A percentile compares a stretch with the other conserved stretches of the same genome.
phyloP scores from a whole-genome alignment of 1,139 yeast genomes.

The Yamadazyma diddensiae region DNA sequence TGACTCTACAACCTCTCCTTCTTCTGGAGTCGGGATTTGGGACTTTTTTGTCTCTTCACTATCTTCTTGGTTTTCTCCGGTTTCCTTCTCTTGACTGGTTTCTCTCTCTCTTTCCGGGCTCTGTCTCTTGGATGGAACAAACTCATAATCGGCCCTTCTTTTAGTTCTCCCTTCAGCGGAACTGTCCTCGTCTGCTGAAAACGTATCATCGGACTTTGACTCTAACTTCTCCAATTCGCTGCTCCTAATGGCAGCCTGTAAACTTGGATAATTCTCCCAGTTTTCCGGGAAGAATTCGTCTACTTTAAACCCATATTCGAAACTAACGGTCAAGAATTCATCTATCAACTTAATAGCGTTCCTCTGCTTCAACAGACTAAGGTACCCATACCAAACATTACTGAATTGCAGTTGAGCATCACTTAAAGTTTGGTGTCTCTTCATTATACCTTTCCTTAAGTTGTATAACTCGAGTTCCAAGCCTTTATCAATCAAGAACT shows the following conservation, averaged over 20 bases:
- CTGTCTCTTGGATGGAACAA: too few species aligned
- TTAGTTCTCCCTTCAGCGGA: too few species aligned
- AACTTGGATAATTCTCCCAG: constrained; percentile 14
- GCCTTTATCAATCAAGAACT: constrained; percentile 21
- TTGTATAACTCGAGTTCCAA: constrained; percentile 21
- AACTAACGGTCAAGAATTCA: constrained; percentile 9
- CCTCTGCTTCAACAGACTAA: constrained; percentile 7
- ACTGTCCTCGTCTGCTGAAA: too few species aligned
- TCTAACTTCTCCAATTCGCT: too few species aligned
- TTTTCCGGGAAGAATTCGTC: not conserved
- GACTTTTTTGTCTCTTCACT: too few species aligned
- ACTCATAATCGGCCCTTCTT: too few species aligned
- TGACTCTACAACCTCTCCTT: too few species aligned
- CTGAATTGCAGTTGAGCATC: constrained; percentile 16
- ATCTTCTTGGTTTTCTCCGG: too few species aligned
- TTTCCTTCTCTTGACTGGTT: too few species aligned
- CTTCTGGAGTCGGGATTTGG: too few species aligned
- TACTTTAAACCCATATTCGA: constrained; percentile 10
- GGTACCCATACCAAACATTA: constrained; percentile 12
- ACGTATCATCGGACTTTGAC: too few species aligned
- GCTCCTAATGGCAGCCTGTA: not conserved
- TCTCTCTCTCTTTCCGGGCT: too few species aligned
- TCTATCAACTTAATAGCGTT: constrained; percentile 12
- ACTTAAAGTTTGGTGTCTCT: constrained; percentile 10
- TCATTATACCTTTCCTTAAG: constrained; percentile 18